Base-by-base conservation (phyloP, 805 yeast genomes). In the Barnettozyma wickerhamii region DNA sequence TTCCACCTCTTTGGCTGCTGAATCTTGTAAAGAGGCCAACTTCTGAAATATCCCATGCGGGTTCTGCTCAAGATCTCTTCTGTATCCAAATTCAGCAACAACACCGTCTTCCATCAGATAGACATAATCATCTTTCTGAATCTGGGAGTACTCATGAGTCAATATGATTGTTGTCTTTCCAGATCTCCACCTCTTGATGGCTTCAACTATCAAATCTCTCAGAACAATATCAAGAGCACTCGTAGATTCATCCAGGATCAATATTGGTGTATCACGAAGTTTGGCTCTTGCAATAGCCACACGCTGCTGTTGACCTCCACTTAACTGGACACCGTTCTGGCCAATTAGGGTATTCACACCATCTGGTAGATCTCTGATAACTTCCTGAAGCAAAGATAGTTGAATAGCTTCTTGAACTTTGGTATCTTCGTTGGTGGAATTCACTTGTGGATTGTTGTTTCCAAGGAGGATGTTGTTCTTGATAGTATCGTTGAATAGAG, bases 251-350 rank as follows among this genome's bases (percentile, higher is more conserved):
- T 93, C 99, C 20, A 90, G 64, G 3, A 93, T 73, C 44, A 91
- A 62, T 5, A 93, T 72, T 0, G 90, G 86, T 0, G 95, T 62
- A 53, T 93, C 74, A 46, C 87, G 69, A 4, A 89, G 43, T 41
- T 69, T 70, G 0, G 97, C 97, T 40, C 97, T 70, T 0, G 98
- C 96, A 21, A 93, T 53, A 0, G 91, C 84, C 3, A 93, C 68
- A 46, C 90, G 68, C 61, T 93, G 99, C 41, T 72, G 75, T 58
- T 93, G 96, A 0, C 99, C 99, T 5, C 98, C 98, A 48, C 96
- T 86, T 7, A 91, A 63, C 2, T 68, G 52, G 4, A 71, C 54
- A 3, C 77, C 75, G 10, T 65, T 62, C 2, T 55, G 52, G 0
- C 79, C 75, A 7, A 86, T 47, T 4, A 55, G 45, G 0, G 85